Evolutionary conservation across 2,329 filamentous ascomycete genomes (phyloP), one percentile per base, ranked within the genome.

Genomic region (Aureobasidium sp.): DNA sequence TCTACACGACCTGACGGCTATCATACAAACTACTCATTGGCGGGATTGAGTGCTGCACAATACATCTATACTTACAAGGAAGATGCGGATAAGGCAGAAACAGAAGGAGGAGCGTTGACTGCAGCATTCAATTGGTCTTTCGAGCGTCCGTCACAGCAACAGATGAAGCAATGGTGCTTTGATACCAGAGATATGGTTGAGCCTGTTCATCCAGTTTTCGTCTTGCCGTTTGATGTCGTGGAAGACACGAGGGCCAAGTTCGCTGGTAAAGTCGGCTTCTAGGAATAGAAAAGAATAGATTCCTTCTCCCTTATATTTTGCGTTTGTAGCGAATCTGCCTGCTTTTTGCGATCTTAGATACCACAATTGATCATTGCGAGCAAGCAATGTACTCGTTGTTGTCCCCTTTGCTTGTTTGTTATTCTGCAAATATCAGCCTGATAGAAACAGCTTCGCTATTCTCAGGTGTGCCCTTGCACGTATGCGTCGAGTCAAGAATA

Each of bases 1-100:
- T 87, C 88, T 74, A 91, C 91, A 86, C 91, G 81, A 64, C 87
- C 91, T 5, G 93, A 97, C 77, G 87, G 88, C 53, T 97, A 97
- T 71, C 93, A 97, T 76, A 91, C 91, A 48, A 94, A 90, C 77
- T 97, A 97, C 76, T 90, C 92, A 34, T 82, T 97, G 23, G 87
- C 88, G 26, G 93, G 93, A 5, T 80, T 97, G 67, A 94, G 90
- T 73, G 88, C 87, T 59, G 87, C 88, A 27, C 90, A 96, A 76
- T 84, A 96, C 73, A 70, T 74, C 41, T 82, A 81, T 66, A 72
- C 73, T 36, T 68, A 69, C 6, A 50, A 63, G 15, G 13, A 29
- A 3, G 15, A 5, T 27, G 7, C 3, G n/a, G 7, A 29, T 8
- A n/a, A 42, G 3, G 12, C 13, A 13, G 8, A 32, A 1, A 42